These are phyloP conservation scores for Acer campestre DNA, from an alignment of 345 rosid species.

Conservation along the genomic window DNA sequence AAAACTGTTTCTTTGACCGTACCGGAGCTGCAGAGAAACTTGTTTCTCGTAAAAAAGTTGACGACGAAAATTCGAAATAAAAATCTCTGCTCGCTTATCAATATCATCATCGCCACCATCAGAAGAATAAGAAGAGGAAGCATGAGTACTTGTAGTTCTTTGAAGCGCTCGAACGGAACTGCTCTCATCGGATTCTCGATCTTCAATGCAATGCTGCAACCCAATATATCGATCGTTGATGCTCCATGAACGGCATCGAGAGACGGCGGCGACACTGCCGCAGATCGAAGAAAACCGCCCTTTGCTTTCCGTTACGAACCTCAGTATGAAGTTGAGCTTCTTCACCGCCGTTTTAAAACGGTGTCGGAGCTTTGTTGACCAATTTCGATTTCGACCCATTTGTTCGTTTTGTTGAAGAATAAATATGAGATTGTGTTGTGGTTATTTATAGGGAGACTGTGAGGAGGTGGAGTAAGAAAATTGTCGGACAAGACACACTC, in stretches of 20 bases:
- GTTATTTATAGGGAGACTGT: conserved; percentile 6
- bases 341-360: conserved; percentile 32
- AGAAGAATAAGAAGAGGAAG: neutral
- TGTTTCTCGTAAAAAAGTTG: conserved; percentile 41
- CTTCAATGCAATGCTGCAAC: conserved; percentile 28
- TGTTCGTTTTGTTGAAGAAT: neutral
- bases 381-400: conserved; percentile 19
- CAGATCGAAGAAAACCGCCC: conserved; percentile 29
- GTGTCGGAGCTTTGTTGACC: conserved; percentile 7
- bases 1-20: conserved; percentile 28
- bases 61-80: conserved; percentile 47
- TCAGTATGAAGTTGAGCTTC: conserved; percentile 25
- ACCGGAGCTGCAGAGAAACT: conserved; percentile 41
- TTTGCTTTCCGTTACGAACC: conserved; percentile 6
- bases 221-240: conserved; percentile 31
- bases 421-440: neutral
- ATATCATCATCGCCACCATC: conserved; percentile 35
- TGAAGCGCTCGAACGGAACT: conserved; percentile 26
- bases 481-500: conserved; percentile 20
- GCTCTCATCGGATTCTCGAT: conserved; percentile 16
- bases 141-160: conserved; percentile 37
- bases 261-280: neutral
- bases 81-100: conserved; percentile 43
- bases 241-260: conserved; percentile 22
- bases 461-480: neutral